phyloP scores from a whole-genome alignment of 257 asterid genomes.

The Petunia secreta region DNA sequence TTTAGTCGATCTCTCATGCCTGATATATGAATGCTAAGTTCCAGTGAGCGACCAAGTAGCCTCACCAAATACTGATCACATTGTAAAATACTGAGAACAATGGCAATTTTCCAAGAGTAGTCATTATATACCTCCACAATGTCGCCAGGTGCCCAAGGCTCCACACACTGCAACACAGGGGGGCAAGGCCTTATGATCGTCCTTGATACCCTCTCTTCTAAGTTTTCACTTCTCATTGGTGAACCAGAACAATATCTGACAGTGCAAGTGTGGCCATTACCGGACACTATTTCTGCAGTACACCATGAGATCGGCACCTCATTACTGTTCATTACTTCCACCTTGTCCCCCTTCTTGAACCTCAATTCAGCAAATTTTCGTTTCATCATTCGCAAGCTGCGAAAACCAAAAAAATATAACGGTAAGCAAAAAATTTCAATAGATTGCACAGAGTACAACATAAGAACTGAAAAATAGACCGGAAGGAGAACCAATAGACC shows the following conservation, averaged over 20 bases:
- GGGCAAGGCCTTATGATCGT: conserved; percentile 67
- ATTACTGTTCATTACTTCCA: conserved; percentile 61
- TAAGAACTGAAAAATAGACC: too few relatives aligned
- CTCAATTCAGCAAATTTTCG: conserved; percentile 44
- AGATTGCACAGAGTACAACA: too few relatives aligned
- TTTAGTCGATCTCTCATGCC: conserved; percentile 60
- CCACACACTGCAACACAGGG: conserved; percentile 42
- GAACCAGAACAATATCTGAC: conserved; percentile 51
- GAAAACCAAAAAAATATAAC: too few relatives aligned
- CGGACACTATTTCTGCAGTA: conserved; percentile 57
- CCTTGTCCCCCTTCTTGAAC: conserved; percentile 62
- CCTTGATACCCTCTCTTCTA: conserved; percentile 54
- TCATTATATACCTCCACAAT: conserved; percentile 69
- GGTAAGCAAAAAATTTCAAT: too few relatives aligned
- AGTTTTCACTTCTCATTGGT: conserved; percentile 36
- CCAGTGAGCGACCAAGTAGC: conserved; percentile 59
- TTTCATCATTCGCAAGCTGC: conserved; percentile 45
- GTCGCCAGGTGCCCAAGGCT: conserved; percentile 53
- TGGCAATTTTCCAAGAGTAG: conserved; percentile 66
- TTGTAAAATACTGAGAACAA: conserved; percentile 48
- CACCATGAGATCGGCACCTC: conserved; percentile 60
- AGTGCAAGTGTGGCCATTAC: conserved; percentile 54
- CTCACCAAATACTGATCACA: conserved; percentile 56
- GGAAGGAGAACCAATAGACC: too few relatives aligned
- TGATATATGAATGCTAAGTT: conserved; percentile 46